These are phyloP conservation scores for Xylariaceae sp. DNA, from an alignment of 2,329 filamentous ascomycete genomes.

Conservation along the genomic window DNA sequence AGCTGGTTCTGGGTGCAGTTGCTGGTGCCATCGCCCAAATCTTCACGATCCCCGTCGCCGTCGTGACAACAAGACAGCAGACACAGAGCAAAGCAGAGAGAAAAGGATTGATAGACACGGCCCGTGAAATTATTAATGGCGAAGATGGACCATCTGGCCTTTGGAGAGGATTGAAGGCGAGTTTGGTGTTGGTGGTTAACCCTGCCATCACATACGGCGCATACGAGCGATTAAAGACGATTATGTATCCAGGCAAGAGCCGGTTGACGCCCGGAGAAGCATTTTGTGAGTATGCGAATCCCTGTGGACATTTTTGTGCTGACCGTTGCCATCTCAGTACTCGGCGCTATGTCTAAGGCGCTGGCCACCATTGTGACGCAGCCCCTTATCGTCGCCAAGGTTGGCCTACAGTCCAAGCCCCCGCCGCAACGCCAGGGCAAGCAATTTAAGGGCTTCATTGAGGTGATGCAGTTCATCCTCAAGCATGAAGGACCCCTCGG, in stretches of 20 bases:
- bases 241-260: slow-evolving; percentile 70
- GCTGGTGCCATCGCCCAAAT: slow-evolving; percentile 89
- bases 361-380: slow-evolving; percentile 89
- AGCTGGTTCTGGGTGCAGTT: slow-evolving; percentile 78
- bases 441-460: slow-evolving; percentile 86
- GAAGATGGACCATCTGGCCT: slow-evolving; percentile 86
- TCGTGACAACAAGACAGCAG: slow-evolving; percentile 93
- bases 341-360: slow-evolving; percentile 89
- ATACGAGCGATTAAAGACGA: slow-evolving; percentile 79
- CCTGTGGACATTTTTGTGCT: slow-evolving; percentile 6
- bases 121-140: slow-evolving; percentile 79
- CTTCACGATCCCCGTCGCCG: slow-evolving; percentile 93
- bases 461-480: slow-evolving; percentile 93
- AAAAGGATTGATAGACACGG: slow-evolving; percentile 83
- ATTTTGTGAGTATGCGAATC: slow-evolving; percentile 62
- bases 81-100: slow-evolving; percentile 80
- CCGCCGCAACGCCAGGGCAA: slow-evolving; percentile 79
- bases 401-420: slow-evolving; percentile 89
- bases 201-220: slow-evolving; percentile 91
- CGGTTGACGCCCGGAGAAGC: slow-evolving; percentile 79
- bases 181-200: slow-evolving; percentile 90
- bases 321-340: slow-evolving; percentile 47
- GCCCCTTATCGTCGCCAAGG: slow-evolving; percentile 95
- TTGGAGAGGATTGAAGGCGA: slow-evolving; percentile 94
- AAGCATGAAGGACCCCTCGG: slow-evolving; percentile 75